phyloP scores from a whole-genome alignment of 2,329 filamentous ascomycete species.

The Cordyceps pruinosa region DNA sequence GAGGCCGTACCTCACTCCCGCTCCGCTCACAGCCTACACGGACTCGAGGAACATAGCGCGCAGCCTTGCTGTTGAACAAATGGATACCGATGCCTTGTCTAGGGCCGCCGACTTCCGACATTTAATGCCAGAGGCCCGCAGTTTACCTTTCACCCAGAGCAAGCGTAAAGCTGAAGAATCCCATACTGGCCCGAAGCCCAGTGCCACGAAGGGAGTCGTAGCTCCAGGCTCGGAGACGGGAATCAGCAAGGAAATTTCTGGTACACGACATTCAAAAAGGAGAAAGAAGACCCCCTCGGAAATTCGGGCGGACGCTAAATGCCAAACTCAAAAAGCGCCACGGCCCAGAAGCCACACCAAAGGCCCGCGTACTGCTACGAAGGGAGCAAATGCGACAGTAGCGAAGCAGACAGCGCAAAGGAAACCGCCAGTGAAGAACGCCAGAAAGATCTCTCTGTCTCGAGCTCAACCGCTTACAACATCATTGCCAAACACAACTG shows the following conservation, averaged over 20 bases:
- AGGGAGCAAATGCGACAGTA: not conserved
- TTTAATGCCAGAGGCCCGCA: conserved; percentile 10
- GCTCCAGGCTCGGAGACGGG: not conserved
- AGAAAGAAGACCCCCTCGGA: not conserved
- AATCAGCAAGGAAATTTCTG: not conserved
- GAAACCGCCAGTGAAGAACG: not conserved
- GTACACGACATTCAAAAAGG: not conserved
- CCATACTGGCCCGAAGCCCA: not conserved
- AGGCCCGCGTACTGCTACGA: not conserved
- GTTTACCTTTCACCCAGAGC: not conserved
- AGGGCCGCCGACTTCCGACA: conserved; percentile 19
- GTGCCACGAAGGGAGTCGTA: not conserved
- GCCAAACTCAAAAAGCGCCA: not conserved
- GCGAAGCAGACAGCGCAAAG: not conserved
- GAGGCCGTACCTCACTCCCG: not conserved
- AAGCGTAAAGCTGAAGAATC: not conserved
- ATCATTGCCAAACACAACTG: not conserved
- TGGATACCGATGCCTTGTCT: not conserved
- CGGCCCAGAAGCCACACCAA: not conserved
- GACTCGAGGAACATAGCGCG: too few species aligned
- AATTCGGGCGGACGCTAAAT: too few species aligned
- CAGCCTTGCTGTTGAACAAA: not conserved
- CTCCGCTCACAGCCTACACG: not conserved
- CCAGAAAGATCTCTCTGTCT: not conserved
- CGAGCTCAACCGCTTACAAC: too few species aligned